These are phyloP conservation scores for Thermomucor indicae-seudaticae DNA, from an alignment of 371 early-diverging fungal species.

Conservation along the genomic window DNA sequence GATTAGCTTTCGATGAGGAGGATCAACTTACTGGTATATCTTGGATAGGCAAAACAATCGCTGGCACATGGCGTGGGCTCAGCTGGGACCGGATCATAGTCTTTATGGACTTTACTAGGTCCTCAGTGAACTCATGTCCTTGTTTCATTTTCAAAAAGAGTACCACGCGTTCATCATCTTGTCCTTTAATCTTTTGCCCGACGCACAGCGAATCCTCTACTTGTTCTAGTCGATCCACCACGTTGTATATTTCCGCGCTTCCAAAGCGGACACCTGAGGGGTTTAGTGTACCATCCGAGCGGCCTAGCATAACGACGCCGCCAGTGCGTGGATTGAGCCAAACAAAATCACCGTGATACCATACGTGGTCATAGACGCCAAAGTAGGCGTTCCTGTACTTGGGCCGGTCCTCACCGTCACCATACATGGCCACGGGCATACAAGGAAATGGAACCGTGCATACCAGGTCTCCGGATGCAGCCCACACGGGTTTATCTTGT, in stretches of 20 bases:
- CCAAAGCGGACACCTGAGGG: slow-evolving; percentile 96
- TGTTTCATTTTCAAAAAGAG: slow-evolving; percentile 81
- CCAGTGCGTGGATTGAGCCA: slow-evolving; percentile 81
- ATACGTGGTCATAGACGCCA: slow-evolving; percentile 72
- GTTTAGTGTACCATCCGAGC: slow-evolving; percentile 95
- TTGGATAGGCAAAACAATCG: slow-evolving; percentile 71
- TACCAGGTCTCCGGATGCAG: slow-evolving; percentile 84
- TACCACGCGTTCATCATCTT: slow-evolving; percentile 89
- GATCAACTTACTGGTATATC: slow-evolving; percentile 80
- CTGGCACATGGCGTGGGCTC: slow-evolving; percentile 93
- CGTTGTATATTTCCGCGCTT: slow-evolving; percentile 93
- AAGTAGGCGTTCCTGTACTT: slow-evolving; percentile 92
- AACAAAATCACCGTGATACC: slow-evolving; percentile 97
- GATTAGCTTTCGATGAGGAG: no score
- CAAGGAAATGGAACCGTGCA: slow-evolving; percentile 93
- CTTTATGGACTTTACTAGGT: slow-evolving; percentile 57
- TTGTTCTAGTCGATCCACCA: slow-evolving; percentile 66
- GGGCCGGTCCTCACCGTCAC: slow-evolving; percentile 68
- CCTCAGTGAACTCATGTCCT: slow-evolving; percentile 33
- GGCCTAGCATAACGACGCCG: slow-evolving; percentile 94
- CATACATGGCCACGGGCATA: slow-evolving; percentile 94
- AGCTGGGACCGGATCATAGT: slow-evolving; percentile 77
- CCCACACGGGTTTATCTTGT: slow-evolving; percentile 68
- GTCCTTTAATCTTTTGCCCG: slow-evolving; percentile 74
- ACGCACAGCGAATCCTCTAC: slow-evolving; percentile 56